Evolutionary conservation across 768 basidiomycete species (phyloP), one percentile per base, ranked within the genome.

Genomic region (Tricholoma matsutake): DNA sequence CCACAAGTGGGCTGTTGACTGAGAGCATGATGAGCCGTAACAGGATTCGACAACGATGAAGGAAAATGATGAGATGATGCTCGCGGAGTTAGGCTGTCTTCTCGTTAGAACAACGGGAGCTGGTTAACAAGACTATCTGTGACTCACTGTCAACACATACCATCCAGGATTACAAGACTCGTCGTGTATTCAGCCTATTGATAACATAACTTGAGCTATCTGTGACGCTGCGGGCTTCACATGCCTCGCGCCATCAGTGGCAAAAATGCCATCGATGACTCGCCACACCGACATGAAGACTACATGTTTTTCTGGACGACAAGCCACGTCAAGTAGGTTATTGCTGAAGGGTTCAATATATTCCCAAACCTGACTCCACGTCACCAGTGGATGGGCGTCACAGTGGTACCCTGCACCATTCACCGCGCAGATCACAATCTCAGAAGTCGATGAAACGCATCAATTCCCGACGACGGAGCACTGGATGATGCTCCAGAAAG

Each of bases 401-500:
- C 80, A 81, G 62, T 83, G 84, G 84, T 79, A 77, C 63, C 68
- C 63, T 5, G 78, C 80, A 3, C 73, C 77, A 2, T 84, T 86
- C 68, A 78, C 68, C n/a, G 76, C 73, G 3, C 65, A 68, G 4
- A 61, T 80, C 6, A 67, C 64, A 6, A 64, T 80, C 28, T 70
- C 69, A 3, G 72, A 67, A 0, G 62, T 69, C 35, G 66, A 69
- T 18, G 73, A 76, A 59, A 67, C 64, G 2, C 67, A 76, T 22
- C 65, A 56, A 0, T 85, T 85, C 66, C 72, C 70, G 6, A 80
- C 82, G 2, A 78, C 83, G 0, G 86, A 87, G 70, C 85, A 87
- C 64, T 87, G 81, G 80, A 87, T 87, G 86, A 88, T 87, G 86
- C 28, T 53, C 51, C 79, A 81, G 56, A 87, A 87, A 67, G 85